Conservation (phyloP, 2,329 filamentous ascomycete genomes). For the Colletotrichum paranaense region DNA sequence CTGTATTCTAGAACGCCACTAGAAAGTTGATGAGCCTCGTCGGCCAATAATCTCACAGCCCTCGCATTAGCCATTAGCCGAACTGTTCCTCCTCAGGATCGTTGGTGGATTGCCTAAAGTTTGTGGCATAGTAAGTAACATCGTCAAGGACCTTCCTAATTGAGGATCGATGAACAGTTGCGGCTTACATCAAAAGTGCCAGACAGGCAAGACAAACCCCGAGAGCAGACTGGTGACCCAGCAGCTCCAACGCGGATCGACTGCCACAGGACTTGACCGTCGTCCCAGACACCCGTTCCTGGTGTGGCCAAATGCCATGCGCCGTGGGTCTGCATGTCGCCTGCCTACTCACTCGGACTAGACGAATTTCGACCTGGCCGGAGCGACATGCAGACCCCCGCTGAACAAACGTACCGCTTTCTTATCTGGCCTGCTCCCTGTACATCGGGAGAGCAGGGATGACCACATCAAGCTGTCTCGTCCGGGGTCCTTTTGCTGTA, state of each 20-base stretch:
- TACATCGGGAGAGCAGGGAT: neutral
- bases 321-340: neutral
- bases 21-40: neutral
- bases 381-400: neutral
- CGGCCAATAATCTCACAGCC: neutral
- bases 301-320: neutral
- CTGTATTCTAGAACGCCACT: constrained; percentile 10
- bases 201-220: neutral
- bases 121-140: neutral
- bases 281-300: neutral
- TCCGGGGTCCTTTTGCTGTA: neutral
- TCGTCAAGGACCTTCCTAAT: constrained; percentile 15
- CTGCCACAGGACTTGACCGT: neutral
- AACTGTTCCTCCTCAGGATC: neutral
- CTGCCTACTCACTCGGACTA: neutral
- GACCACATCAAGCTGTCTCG: neutral
- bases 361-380: neutral
- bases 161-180: constrained; percentile 1
- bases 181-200: constrained; percentile 26
- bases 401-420: constrained; percentile 8
- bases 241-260: neutral
- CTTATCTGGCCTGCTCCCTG: constrained; percentile 8
- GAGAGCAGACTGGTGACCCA: neutral
- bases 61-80: neutral
- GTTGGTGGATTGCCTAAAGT: neutral